Evolutionary conservation across 1,284 basidiomycete species (phyloP).

Genomic region (Pascua guehoae): DNA sequence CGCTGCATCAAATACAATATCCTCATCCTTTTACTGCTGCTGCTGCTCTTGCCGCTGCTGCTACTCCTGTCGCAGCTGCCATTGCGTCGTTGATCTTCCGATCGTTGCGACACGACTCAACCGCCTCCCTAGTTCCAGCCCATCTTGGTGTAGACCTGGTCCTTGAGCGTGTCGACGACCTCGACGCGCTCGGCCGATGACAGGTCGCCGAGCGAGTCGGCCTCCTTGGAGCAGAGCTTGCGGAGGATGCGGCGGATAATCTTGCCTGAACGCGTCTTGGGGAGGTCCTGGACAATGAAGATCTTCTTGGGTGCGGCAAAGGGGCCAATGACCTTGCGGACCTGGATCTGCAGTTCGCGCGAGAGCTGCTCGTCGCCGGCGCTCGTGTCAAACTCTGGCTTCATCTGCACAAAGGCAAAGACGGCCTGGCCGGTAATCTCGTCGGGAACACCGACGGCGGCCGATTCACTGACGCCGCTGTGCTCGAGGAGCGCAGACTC

Average conservation of each 20-base stretch:
- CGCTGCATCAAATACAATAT: too few species aligned
- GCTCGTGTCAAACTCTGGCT: slow-evolving; percentile 73
- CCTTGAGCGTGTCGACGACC: slow-evolving; percentile 60
- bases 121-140: slow-evolving; percentile 2
- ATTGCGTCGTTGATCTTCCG: too few species aligned
- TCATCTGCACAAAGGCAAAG: slow-evolving; percentile 67
- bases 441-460: slow-evolving; percentile 83
- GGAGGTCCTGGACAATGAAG: slow-evolving; percentile 77
- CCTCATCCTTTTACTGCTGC: too few species aligned
- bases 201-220: slow-evolving; percentile 87
- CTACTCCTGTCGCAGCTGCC: too few species aligned
- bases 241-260: slow-evolving; percentile 90
- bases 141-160: slow-evolving; percentile 8
- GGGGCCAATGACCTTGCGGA: slow-evolving; percentile 91
- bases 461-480: slow-evolving; percentile 92
- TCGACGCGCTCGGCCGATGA: slow-evolving; percentile 82
- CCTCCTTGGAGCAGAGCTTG: slow-evolving; percentile 91
- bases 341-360: slow-evolving; percentile 91
- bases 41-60: too few species aligned
- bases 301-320: slow-evolving; percentile 95
- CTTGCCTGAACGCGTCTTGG: slow-evolving; percentile 97
- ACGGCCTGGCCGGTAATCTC: slow-evolving; percentile 76
- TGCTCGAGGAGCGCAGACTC: slow-evolving; percentile 93
- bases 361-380: slow-evolving; percentile 64
- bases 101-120: neutral